Base-by-base conservation (phyloP, 1,284 basidiomycete genomes). In the Rhodotorula sp. region DNA sequence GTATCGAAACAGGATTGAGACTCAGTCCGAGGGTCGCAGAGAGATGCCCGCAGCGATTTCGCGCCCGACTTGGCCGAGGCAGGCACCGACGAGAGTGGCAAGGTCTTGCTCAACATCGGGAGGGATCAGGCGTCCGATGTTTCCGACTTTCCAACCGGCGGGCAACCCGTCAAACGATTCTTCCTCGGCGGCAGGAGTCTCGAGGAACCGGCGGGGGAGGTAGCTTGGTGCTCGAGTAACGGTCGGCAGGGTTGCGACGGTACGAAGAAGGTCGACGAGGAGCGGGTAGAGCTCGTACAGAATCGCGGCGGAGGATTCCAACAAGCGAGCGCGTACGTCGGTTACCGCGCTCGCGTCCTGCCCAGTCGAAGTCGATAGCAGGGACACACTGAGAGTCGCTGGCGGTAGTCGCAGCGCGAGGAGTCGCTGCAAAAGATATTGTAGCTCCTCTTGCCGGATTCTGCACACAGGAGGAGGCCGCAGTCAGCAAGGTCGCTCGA, bases 371-470 rank as follows among this genome's bases (percentile, higher is more conserved):
- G 88, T 78, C 56, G 89, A 86, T 75, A 85, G 87, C 17, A 84
- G 81, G 6, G 6, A 85, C 75, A 90, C 88, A 87, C 88, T 90
- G 18, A 93, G 81, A 2, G 87, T 87, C 1, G 88, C 90, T 14
- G 87, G 83, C 86, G 88, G 91, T 18, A 94, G 80, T 26, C 84
- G 84, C 48, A 93, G 81, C 46, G 85, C 84, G 4, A 87, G 82
- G n/a, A 95, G 81, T 73, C 91, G 90, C 57, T 86, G 86, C 18
- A 97, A 82, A 14, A 95, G 86, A 77, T 92, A 95, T 1, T 93
- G 80, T 22, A 98, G 80, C 78, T 98, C 95, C 75, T 97, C 93
- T 79, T 96, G 91, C 46, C 92, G 86, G 1, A 88, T 85, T 68
- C 93, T 93, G 70, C 24, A 37, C 69, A n/a, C 7, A 7, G 33